Conservation (phyloP, 768 basidiomycete genomes). For the Russula olivacea region DNA sequence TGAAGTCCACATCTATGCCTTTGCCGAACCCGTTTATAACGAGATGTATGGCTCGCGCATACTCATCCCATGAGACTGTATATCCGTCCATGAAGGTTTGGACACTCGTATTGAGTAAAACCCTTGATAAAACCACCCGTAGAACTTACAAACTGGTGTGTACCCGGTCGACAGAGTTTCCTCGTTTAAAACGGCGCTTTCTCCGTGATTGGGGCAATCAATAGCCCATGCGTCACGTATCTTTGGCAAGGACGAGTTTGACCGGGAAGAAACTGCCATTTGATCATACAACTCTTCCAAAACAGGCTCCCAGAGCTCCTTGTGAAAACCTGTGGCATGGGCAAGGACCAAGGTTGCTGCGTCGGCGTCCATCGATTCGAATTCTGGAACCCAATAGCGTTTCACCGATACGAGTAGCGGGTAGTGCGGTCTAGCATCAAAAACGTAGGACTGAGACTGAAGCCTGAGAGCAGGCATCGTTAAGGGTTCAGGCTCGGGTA, state of each 20-base stretch:
- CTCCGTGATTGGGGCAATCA: conserved; percentile 52
- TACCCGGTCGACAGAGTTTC: conserved; percentile 38
- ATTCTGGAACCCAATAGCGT: conserved; percentile 41
- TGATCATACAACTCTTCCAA: conserved; percentile 41
- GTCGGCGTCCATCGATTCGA: conserved; percentile 33
- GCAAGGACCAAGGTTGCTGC: conserved; percentile 46
- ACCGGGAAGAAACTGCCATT: conserved; percentile 14
- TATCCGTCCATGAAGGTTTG: background rate
- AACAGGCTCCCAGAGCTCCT: conserved; percentile 55
- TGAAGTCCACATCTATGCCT: conserved; percentile 47
- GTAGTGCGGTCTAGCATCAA: conserved; percentile 49
- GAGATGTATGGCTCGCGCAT: conserved; percentile 42
- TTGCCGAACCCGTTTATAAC: conserved; percentile 45
- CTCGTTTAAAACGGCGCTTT: conserved; percentile 46
- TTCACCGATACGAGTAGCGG: conserved; percentile 46
- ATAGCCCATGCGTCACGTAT: conserved; percentile 48
- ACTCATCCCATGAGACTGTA: conserved; percentile 51
- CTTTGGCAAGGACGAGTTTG: conserved; percentile 27
- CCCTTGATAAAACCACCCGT: background rate
- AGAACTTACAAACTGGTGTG: conserved; percentile 37
- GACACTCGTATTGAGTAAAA: background rate
- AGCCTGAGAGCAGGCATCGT: background rate
- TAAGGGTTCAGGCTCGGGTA: background rate
- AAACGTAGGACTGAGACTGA: conserved; percentile 33
- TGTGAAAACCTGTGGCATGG: conserved; percentile 52